Base-by-base conservation (phyloP, 441 rosid genomes). In the Bruguiera hainesii region DNA sequence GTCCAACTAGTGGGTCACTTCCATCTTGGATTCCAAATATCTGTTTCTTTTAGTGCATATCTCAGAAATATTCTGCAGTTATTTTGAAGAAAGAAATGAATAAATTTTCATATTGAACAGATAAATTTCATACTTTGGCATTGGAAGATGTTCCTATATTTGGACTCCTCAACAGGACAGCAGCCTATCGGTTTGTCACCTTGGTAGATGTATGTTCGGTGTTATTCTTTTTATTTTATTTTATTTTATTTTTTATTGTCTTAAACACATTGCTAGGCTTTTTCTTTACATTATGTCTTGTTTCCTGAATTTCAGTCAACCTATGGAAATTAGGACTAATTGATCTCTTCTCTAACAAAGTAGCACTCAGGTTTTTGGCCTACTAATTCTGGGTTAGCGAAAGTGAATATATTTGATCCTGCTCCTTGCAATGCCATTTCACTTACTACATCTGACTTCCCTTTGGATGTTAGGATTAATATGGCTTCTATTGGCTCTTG, bases 101-200 rank as follows among this genome's bases (percentile, higher is more conserved):
- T 65, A n/a, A 26, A 1, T 15, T 49, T 65, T 18, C 68, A 65
- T 71, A 20, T 9, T 55, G 29, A 72, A 60, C 90, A 95, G 99
- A 95, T 84, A 85, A 69, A 51, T 92, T 95, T 63, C 98, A 95
- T 68, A 95, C 97, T 13, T 81, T 95, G 66, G 98, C 96, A 56
- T 60, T 95, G 73, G 98, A 92, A 51, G 96, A 87, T 69, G 73
- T 95, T 49, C 99, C 99, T 0, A 73, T 84, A 64, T 86, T 95
- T 63, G 97, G 97, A 67, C 95, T 90, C 60, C 84, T 87, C 75
- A 95, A 92, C 66, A 78, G 97, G 70, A 79, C 93, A 31, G 85
- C 99, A 49, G 99, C 99, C 3, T 89, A 91, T 78, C 92, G 99
- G 65, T 95, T 95, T 68, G 93, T 89, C 76, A 92, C 98, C 39